A percentile compares a stretch with the other conserved stretches of the same genome.
These are phyloP conservation scores for Phytophthora sp. DNA, from an alignment of 352 stramenopile species.

Conservation along the genomic window DNA sequence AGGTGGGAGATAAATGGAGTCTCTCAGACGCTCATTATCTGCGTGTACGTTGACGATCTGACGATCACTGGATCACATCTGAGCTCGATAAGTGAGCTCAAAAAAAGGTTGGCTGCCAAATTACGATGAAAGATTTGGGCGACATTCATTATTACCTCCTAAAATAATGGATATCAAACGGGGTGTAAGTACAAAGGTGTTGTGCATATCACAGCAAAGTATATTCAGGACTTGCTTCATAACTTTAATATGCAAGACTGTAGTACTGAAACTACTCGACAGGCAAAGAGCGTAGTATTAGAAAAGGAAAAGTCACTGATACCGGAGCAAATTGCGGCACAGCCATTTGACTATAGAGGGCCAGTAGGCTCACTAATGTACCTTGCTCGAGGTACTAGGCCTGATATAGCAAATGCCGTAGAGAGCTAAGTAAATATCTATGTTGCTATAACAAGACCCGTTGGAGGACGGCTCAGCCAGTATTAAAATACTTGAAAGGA, in stretches of 20 bases:
- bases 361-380: not conserved
- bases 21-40: too few species aligned
- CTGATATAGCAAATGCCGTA: constrained; percentile 1
- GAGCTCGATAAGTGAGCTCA: too few species aligned
- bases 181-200: not conserved
- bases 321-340: not conserved
- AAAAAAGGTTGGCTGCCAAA: too few species aligned
- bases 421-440: constrained; percentile 5
- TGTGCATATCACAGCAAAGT: constrained; percentile 6
- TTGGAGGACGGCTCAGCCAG: not conserved
- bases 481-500: constrained; percentile 13
- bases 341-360: constrained; percentile 4
- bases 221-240: not conserved
- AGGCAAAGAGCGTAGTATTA: constrained; percentile 4
- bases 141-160: too few species aligned
- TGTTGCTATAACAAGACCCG: constrained; percentile 4
- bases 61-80: not conserved
- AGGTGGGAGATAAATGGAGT: too few species aligned
- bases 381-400: not conserved
- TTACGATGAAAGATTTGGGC: too few species aligned
- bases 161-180: constrained; percentile 10
- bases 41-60: too few species aligned
- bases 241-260: too few species aligned
- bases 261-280: not conserved
- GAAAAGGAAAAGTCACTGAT: not conserved